Conservation (phyloP, 164 flowering plant genomes). For the Sedum album region DNA sequence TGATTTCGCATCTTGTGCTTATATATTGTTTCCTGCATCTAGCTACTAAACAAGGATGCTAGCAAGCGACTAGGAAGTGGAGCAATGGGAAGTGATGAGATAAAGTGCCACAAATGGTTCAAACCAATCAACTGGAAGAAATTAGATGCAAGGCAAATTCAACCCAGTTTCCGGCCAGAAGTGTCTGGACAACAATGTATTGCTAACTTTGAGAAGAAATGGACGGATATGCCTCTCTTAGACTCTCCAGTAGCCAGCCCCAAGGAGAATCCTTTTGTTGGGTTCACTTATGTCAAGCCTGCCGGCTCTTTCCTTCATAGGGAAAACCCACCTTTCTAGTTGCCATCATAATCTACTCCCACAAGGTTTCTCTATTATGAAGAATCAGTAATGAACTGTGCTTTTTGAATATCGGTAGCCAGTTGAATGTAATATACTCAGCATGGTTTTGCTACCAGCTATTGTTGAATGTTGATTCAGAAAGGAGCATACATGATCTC, state of each 20-base stretch:
- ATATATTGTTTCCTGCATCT: slow-evolving; percentile 3
- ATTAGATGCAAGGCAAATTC: slow-evolving; percentile 54
- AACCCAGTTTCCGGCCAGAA: slow-evolving; percentile 71
- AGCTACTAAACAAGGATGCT: slow-evolving; percentile 76
- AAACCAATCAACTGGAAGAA: slow-evolving; percentile 87
- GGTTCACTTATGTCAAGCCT: slow-evolving; percentile 64
- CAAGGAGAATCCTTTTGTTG: slow-evolving; percentile 41
- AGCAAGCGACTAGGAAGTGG: slow-evolving; percentile 77
- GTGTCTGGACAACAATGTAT: slow-evolving; percentile 69
- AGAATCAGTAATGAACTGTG: no score
- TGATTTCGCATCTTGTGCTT: neutral
- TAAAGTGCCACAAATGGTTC: slow-evolving; percentile 82
- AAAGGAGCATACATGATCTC: no score
- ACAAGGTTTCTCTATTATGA: no score
- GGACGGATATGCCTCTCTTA: slow-evolving; percentile 64
- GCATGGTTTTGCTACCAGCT: no score
- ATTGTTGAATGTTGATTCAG: no score
- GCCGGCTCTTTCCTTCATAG: slow-evolving; percentile 34
- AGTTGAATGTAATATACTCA: no score
- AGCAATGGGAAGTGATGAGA: slow-evolving; percentile 60
- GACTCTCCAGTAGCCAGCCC: slow-evolving; percentile 84
- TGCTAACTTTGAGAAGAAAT: slow-evolving; percentile 73
- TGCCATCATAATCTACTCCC: no score
- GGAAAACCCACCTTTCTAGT: slow-evolving; percentile 18
- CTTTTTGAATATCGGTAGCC: no score